These are phyloP conservation scores for Thraustochytrium sp. DNA, from an alignment of 352 stramenopile genomes.

Conservation along the genomic window DNA sequence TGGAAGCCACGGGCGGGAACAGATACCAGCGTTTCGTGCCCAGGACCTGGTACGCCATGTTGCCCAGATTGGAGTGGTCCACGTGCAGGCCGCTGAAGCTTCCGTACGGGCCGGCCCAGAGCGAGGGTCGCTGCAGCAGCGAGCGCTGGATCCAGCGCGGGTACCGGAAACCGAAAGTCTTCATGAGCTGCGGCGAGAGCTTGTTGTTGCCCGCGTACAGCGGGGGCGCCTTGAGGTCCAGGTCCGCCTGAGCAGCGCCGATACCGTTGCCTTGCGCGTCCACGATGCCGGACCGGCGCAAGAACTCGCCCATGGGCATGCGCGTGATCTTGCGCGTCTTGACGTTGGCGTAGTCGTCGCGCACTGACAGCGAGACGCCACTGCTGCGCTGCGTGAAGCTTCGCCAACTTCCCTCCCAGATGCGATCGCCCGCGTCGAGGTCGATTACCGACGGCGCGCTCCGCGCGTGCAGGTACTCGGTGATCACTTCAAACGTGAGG, in stretches of 20 bases:
- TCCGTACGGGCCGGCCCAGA: constrained; percentile 1
- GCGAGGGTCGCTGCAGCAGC: background rate
- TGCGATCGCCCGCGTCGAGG: background rate
- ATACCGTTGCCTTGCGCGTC: background rate
- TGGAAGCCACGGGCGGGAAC: background rate
- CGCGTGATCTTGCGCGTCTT: background rate
- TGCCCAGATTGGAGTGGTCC: constrained; percentile 16
- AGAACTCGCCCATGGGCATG: background rate
- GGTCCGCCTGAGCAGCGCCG: background rate
- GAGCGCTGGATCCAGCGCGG: background rate
- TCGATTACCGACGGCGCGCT: background rate
- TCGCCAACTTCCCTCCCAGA: background rate
- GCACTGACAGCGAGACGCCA: background rate
- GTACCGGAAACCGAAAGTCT: constrained; percentile 17
- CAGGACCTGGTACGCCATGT: constrained; percentile 26
- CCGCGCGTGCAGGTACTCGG: background rate
- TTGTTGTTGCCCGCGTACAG: constrained; percentile 38
- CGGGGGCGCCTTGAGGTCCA: background rate
- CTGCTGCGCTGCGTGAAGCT: background rate
- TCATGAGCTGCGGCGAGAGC: background rate
- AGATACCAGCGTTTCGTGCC: constrained; percentile 22
- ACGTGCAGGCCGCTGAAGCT: constrained; percentile 20
- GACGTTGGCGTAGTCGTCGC: background rate
- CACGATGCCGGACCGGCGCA: background rate
- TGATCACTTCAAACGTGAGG: background rate